Evolutionary conservation across 176 grass and related monocot genomes (phyloP), one percentile per base, ranked within the genome.

Genomic region (Juncus effusus): DNA sequence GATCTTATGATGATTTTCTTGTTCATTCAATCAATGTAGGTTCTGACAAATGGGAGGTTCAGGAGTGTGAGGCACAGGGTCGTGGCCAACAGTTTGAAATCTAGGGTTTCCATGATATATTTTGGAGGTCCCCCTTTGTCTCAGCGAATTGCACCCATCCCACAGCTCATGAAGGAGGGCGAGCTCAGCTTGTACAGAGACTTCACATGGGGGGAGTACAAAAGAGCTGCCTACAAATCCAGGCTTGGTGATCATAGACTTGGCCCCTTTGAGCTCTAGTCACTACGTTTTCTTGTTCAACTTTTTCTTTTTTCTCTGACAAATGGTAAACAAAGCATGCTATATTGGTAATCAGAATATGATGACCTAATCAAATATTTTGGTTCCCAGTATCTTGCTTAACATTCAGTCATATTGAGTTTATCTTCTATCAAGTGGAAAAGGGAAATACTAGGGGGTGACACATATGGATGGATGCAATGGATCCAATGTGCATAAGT

Each of bases 191-290:
- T 80, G 58, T 99, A 94, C 89, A 90, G 76, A 66, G 89, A 94
- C 44, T 99, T 99, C 89, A 99, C 95, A 74, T 99, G 95, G 95
- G 70, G 36, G 7, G 95, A 94, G 65, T 99, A 99, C 89, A 99
- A 99, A 85, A 90, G 77, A 84, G 89, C 95, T 76, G 89, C 95
- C 15, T 99, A 94, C 78, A 94, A 85, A 45, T 87, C 89, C n/a
- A 90, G 95, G 85, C 89, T 99, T 19, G 83, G 71, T 41, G 95
- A 99, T 69, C 82, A 99, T 68, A 90, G 89, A 66, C 83, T 99
- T 67, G 76, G 82, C 63, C 74, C 79, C 50, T 99, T 99, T 70
- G 81, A 87, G 56, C 83, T 82, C 65, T 37, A 82, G 62, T 71
- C 14, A 12, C 67, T 59, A 57, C 45, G 52, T 12, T n/a, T 68